phyloP scores from a whole-genome alignment of 176 grass and related monocot species.

The Musa troglodytarum region DNA sequence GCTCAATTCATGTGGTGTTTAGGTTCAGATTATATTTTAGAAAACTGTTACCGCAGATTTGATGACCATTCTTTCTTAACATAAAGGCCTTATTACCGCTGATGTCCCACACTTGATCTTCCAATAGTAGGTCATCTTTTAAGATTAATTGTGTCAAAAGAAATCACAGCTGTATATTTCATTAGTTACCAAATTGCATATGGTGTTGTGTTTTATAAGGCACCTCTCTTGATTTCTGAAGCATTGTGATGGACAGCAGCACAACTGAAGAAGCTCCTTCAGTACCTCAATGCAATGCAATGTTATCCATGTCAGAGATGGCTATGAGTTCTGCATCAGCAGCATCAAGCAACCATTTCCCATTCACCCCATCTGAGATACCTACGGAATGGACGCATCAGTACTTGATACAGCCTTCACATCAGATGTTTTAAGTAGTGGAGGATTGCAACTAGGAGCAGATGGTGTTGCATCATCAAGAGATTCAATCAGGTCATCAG shows the following conservation, averaged over 20 bases:
- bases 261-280: constrained; percentile 34
- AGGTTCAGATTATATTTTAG: too few species aligned
- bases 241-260: constrained; percentile 56
- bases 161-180: not conserved
- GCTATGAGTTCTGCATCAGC: constrained; percentile 67
- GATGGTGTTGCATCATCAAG: too few species aligned
- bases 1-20: too few species aligned
- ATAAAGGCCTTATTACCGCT: too few species aligned
- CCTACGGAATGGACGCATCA: constrained; percentile 74
- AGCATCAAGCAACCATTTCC: constrained; percentile 66
- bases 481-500: too few species aligned
- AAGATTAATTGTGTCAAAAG: too few species aligned
- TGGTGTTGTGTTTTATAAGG: not conserved
- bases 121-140: too few species aligned
- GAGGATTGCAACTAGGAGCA: not conserved
- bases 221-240: constrained; percentile 27
- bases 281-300: constrained; percentile 34
- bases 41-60: too few species aligned
- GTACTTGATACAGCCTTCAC: constrained; percentile 59
- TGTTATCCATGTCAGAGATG: constrained; percentile 62
- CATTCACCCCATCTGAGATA: constrained; percentile 74
- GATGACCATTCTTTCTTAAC: too few species aligned
- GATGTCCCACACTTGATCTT: too few species aligned
- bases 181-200: not conserved
- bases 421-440: constrained; percentile 47